phyloP scores from a whole-genome alignment of 768 basidiomycete genomes.

The Tricholoma hemisulphureum region DNA sequence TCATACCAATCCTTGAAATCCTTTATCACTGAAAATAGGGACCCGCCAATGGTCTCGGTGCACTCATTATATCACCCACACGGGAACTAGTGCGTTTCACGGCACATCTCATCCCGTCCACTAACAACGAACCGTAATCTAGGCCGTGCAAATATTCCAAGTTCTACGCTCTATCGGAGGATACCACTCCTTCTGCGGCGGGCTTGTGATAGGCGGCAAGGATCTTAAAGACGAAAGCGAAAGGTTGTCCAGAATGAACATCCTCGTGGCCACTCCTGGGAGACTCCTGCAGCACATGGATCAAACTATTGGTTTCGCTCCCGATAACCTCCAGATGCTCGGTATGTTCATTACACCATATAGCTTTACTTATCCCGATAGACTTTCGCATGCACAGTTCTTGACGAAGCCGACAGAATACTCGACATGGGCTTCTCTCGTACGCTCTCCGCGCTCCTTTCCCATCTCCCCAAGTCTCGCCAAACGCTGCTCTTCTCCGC shows the following conservation, averaged over 20 bases:
- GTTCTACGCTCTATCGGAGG: slow-evolving; percentile 92
- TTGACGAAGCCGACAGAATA: slow-evolving; percentile 96
- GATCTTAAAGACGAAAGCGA: slow-evolving; percentile 91
- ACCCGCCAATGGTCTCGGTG: slow-evolving; percentile 86
- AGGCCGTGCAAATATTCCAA: slow-evolving; percentile 99
- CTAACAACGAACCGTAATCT: slow-evolving; percentile 3
- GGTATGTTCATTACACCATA: slow-evolving; percentile 48
- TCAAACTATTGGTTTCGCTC: slow-evolving; percentile 93
- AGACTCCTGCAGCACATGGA: slow-evolving; percentile 97
- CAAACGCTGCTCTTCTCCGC: slow-evolving; percentile 97
- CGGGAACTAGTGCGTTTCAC: slow-evolving; percentile 74
- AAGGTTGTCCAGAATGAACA: slow-evolving; percentile 90
- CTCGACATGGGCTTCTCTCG: slow-evolving; percentile 94
- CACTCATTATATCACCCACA: slow-evolving; percentile 91
- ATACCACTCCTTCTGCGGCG: slow-evolving; percentile 90
- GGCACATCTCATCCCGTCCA: not conserved
- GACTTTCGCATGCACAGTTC: slow-evolving; percentile 47
- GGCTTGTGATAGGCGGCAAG: slow-evolving; percentile 95
- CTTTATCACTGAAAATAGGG: slow-evolving; percentile 92
- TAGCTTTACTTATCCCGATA: not conserved
- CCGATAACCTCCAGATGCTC: slow-evolving; percentile 85
- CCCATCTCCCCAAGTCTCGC: slow-evolving; percentile 84
- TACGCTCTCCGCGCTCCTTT: slow-evolving; percentile 86
- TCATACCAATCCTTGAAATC: slow-evolving; percentile 90
- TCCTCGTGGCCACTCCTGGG: slow-evolving; percentile 96